Evolutionary conservation across 305 asterid species (phyloP).

Genomic region (Fraxinus greggii): DNA sequence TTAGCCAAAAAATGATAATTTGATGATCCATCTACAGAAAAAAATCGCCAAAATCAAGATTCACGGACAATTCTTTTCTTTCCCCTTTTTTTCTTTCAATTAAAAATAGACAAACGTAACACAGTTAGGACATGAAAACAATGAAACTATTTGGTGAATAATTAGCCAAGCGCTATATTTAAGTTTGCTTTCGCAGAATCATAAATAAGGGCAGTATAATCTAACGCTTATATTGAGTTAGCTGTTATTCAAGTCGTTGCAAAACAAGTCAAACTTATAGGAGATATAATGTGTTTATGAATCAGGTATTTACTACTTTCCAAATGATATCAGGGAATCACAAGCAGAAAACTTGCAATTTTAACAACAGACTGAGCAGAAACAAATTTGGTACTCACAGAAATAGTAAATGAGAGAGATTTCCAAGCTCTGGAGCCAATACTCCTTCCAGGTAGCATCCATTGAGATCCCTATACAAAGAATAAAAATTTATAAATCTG

Average conservation of each 20-base stretch:
- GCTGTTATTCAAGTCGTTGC: not conserved
- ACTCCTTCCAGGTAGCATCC: constrained; percentile 70
- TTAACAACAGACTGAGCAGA: not conserved
- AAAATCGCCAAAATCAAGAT: not conserved
- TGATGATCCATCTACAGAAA: not conserved
- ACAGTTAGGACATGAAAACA: not conserved
- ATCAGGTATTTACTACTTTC: not conserved
- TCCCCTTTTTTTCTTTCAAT: not conserved
- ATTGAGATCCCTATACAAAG: constrained; percentile 61
- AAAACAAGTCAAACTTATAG: not conserved
- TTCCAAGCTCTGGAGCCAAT: constrained; percentile 76
- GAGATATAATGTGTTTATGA: not conserved
- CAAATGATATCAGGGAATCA: not conserved
- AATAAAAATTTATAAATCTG: constrained; percentile 12
- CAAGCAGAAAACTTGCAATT: not conserved
- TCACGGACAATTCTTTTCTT: not conserved
- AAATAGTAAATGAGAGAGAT: constrained; percentile 55
- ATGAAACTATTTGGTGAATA: not conserved
- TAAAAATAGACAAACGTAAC: not conserved
- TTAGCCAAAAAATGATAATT: not conserved
- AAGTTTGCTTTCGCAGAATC: not conserved
- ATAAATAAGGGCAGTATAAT: not conserved
- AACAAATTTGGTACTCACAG: constrained; percentile 55
- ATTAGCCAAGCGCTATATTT: not conserved
- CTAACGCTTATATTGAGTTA: not conserved